A percentile compares a stretch with the other conserved stretches of the same genome.
Conservation (phyloP, 805 yeast genomes). For the Suhomyces sp. region DNA sequence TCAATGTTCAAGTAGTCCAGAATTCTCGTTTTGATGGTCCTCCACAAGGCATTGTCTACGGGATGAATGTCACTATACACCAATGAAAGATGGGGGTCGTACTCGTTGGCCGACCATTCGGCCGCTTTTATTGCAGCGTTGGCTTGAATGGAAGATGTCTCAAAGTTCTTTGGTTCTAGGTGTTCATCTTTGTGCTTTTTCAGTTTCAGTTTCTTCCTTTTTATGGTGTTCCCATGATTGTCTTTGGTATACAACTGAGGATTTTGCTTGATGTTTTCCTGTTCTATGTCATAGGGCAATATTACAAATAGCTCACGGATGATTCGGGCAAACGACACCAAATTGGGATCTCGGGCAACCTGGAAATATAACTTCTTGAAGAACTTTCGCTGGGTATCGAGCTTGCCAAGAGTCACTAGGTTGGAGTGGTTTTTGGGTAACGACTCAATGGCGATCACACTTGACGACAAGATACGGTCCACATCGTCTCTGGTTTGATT, state of each 20-base stretch:
- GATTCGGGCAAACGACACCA: conserved; percentile 51
- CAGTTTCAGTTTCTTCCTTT: conserved; percentile 20
- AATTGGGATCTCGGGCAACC: conserved; percentile 43
- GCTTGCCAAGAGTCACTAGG: conserved; percentile 39
- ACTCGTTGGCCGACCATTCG: conserved; percentile 55
- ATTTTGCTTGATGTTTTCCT: conserved; percentile 31
- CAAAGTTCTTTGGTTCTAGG: conserved; percentile 20
- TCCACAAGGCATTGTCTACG: conserved; percentile 61
- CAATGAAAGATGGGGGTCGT: conserved; percentile 70
- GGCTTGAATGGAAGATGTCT: conserved; percentile 28
- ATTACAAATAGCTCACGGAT: conserved; percentile 57
- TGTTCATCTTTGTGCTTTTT: conserved; percentile 14
- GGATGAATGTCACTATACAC: conserved; percentile 65
- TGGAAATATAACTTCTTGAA: conserved; percentile 55
- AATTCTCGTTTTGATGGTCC: conserved; percentile 61
- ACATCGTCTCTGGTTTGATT: conserved; percentile 51
- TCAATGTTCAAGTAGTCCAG: conserved; percentile 60
- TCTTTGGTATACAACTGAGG: conserved; percentile 40
- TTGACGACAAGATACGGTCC: conserved; percentile 52
- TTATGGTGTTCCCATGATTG: conserved; percentile 27
- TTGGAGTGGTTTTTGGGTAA: conserved; percentile 39
- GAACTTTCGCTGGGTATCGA: conserved; percentile 47
- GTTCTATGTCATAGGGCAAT: conserved; percentile 37
- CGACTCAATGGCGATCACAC: conserved; percentile 52
- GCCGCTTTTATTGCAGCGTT: conserved; percentile 49